phyloP scores from a whole-genome alignment of 495 filamentous ascomycete genomes.

The Penicillium arizonense region DNA sequence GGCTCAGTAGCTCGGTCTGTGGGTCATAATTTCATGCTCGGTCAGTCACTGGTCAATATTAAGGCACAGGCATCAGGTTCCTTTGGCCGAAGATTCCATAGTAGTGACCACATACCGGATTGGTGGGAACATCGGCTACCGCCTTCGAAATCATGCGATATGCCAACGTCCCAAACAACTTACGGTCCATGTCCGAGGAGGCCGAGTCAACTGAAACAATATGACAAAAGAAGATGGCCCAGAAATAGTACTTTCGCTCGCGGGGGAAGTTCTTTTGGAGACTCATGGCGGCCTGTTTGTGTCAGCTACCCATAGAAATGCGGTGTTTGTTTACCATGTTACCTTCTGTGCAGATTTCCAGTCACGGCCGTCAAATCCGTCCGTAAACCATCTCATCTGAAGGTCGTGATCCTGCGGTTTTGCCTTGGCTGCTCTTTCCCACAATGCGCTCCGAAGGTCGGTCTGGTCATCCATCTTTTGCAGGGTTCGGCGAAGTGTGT shows the following conservation, averaged over 20 bases:
- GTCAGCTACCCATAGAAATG: neutral
- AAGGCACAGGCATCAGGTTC: neutral
- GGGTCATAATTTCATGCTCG: constrained; percentile 1
- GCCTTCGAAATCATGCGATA: constrained; percentile 61
- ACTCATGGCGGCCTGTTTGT: constrained; percentile 52
- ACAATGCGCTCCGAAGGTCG: constrained; percentile 39
- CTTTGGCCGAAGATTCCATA: neutral
- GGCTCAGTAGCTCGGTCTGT: constrained; percentile 42
- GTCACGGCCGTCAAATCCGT: constrained; percentile 44
- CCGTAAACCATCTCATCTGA: constrained; percentile 54
- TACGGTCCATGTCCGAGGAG: constrained; percentile 47
- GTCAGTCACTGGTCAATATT: neutral
- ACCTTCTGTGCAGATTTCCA: constrained; percentile 62
- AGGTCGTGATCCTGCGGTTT: constrained; percentile 50
- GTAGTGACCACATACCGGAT: constrained; percentile 33
- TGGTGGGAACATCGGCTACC: constrained; percentile 47
- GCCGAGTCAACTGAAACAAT: constrained; percentile 34
- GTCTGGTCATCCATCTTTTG: constrained; percentile 32
- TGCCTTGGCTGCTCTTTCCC: constrained; percentile 56
- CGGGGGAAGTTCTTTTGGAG: constrained; percentile 58
- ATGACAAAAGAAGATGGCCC: constrained; percentile 54
- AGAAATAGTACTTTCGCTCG: constrained; percentile 56
- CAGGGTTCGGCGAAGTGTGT: constrained; percentile 41
- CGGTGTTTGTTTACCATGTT: neutral
- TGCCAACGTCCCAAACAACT: constrained; percentile 56